Evolutionary conservation across 2,329 filamentous ascomycete genomes (phyloP), one percentile per base, ranked within the genome.

Genomic region (Penicillium sclerotigenum): DNA sequence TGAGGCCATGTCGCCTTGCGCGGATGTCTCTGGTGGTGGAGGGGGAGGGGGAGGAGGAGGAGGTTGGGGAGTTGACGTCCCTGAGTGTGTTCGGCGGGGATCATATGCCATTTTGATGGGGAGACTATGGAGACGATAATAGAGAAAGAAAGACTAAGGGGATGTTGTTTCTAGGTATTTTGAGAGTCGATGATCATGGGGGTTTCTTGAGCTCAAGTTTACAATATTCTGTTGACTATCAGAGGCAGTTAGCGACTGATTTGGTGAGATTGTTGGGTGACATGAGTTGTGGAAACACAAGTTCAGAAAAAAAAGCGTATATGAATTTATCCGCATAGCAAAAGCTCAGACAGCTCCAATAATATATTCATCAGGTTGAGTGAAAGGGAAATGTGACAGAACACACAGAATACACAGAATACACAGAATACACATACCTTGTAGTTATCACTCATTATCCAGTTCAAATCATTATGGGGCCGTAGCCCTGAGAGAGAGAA

Each of bases 311-410:
- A 67, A 69, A 68, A 68, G 67, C 83, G 83, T 86, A 82, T 74
- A 77, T 76, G 79, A 75, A 77, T 80, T 72, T 76, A 78, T 89
- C 86, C 82, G 80, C 85, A 87, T 69, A 76, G 67, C 73, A 58
- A 71, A 64, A 72, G 73, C 79, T 83, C 83, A 85, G 87, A 90
- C 86, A 89, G 87, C 87, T 90, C 87, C 87, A 90, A 89, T 89
- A 88, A 72, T 70, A 71, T 67, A 68, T 71, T 86, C 83, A 86
- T 86, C 84, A 83, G 77, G 57, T 54, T 50, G 48, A 60, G 64
- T n/a, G 60, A 42, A 22, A 48, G 14, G 40, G 43, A 29, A 48
- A 37, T 26, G 16, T 28, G 14, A 33, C 29, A 31, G 26, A 5
- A 37, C 31, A 50, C 18, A 33, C 29, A 31, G 26, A 5, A 37